Base-by-base conservation (phyloP, 2,329 filamentous ascomycete species). In the Pyricularia sp. region DNA sequence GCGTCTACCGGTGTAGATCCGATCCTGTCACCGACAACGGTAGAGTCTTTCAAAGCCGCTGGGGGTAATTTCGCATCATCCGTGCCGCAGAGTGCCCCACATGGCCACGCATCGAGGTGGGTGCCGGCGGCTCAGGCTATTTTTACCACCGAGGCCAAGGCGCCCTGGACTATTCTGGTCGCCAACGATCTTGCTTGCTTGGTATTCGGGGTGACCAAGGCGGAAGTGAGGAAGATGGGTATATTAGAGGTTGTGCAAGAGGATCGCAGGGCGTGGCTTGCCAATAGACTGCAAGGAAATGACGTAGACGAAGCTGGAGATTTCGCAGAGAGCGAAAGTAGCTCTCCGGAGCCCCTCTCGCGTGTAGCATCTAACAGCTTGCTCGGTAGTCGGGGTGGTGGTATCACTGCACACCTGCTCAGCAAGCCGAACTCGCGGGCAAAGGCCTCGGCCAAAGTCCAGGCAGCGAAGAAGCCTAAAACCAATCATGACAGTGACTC, bases 141-240 rank as follows among this genome's bases (percentile, higher is more conserved):
- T 69, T 99, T 99, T 77, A 96, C 94, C 9, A 99, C 95, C n/a
- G 92, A 97, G 78, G 86, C 92, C 17, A 89, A 91, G 72, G 87
- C 92, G 10, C 95, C 94, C 3, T 99, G 93, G 92, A 99, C 94
- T 0, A 97, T 99, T 70, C 86, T 97, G 68, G 92, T 95, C 3
- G 95, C 95, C 66, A 99, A 99, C 76, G 95, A 99, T 77, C 84
- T 99, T 66, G 95, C 95, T 23, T 99, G 95, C 79, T 84, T 99
- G 63, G 90, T 98, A n/a, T 99, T 98, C 80, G 95, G 95, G n/a
- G 93, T 99, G 11, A 97, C 94, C n/a, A 92, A 93, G 76, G 92
- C 92, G 4, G 95, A 99, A 78, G 92, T 99, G 28, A 89, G 93
- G 69, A 97, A 93, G 76, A 89, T 98, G 83, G 94, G 95, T 65